phyloP scores from a whole-genome alignment of 2,329 filamentous ascomycete genomes.

The Verticillium nubilum region DNA sequence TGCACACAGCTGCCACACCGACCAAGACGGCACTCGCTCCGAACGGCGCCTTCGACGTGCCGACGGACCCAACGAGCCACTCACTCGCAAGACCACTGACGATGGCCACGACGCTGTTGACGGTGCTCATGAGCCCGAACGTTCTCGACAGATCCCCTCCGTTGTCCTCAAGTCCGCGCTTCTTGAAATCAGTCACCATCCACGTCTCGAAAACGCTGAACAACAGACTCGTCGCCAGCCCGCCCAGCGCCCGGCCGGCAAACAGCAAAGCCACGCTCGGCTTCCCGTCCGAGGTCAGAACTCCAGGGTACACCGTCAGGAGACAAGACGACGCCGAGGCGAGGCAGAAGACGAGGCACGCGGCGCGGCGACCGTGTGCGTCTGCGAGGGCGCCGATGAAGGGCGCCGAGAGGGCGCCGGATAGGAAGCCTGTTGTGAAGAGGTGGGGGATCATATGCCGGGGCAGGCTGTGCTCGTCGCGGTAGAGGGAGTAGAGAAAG shows the following conservation, averaged over 20 bases:
- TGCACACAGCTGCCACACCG: slow-evolving; percentile 34
- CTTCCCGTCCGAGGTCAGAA: slow-evolving; percentile 27
- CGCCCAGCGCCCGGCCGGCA: slow-evolving; percentile 46
- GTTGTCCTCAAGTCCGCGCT: slow-evolving; percentile 31
- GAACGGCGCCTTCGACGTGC: slow-evolving; percentile 47
- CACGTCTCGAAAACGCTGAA: slow-evolving; percentile 57
- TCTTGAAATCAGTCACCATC: slow-evolving; percentile 52
- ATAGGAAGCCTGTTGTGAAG: slow-evolving; percentile 37
- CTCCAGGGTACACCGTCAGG: slow-evolving; percentile 19
- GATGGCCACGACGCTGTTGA: slow-evolving; percentile 52
- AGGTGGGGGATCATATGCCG: slow-evolving; percentile 27
- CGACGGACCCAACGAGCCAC: slow-evolving; percentile 37
- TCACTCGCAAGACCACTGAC: slow-evolving; percentile 45
- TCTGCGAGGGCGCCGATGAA: slow-evolving; percentile 44
- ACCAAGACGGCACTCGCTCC: slow-evolving; percentile 30
- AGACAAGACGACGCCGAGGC: slow-evolving; percentile 48
- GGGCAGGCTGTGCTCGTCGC: slow-evolving; percentile 22
- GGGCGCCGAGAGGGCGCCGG: slow-evolving; percentile 36
- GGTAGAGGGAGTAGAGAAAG: slow-evolving; percentile 29
- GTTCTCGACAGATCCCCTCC: slow-evolving; percentile 38
- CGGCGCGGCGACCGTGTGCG: slow-evolving; percentile 41
- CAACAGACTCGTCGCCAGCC: slow-evolving; percentile 49
- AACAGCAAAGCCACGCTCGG: slow-evolving; percentile 36
- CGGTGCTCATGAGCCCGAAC: slow-evolving; percentile 44
- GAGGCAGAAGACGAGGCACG: slow-evolving; percentile 50